These are phyloP conservation scores for Amauroascus verrucosus DNA, from an alignment of 2,329 filamentous ascomycete genomes.

Conservation along the genomic window DNA sequence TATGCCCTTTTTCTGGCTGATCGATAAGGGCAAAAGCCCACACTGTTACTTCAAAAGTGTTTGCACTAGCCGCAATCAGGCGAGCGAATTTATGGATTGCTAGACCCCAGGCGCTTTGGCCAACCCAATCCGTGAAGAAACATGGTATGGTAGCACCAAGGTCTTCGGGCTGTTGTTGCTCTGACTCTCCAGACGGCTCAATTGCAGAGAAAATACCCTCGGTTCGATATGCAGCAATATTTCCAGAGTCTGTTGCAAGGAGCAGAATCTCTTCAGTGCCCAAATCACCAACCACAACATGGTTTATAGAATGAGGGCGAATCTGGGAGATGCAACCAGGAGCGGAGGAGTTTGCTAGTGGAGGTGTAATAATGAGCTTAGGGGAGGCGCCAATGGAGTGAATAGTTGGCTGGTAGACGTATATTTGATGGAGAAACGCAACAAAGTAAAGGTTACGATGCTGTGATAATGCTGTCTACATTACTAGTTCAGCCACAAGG, in stretches of 20 bases:
- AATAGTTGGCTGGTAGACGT: constrained; percentile 37
- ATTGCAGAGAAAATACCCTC: constrained; percentile 41
- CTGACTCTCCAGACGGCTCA: constrained; percentile 15
- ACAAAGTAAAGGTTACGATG: constrained; percentile 39
- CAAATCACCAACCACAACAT: constrained; percentile 57
- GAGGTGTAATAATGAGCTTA: constrained; percentile 34
- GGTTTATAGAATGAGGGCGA: constrained; percentile 56
- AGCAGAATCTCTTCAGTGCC: constrained; percentile 61
- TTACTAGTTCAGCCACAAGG: neutral
- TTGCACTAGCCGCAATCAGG: constrained; percentile 76
- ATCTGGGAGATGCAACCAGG: constrained; percentile 45
- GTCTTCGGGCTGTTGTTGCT: constrained; percentile 10
- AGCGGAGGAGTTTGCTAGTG: constrained; percentile 33
- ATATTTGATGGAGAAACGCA: constrained; percentile 32
- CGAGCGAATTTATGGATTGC: constrained; percentile 72
- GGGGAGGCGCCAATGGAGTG: constrained; percentile 31
- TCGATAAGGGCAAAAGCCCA: constrained; percentile 49
- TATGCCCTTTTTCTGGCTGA: constrained; percentile 15
- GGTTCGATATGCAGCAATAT: constrained; percentile 61
- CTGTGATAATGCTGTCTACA: constrained; percentile 38
- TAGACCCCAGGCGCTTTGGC: constrained; percentile 75
- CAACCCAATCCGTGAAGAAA: constrained; percentile 69
- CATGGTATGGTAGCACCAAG: constrained; percentile 28
- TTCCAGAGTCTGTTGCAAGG: constrained; percentile 62
- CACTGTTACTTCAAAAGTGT: constrained; percentile 51